Evolutionary conservation across 75 land plant species (phyloP), one percentile per base, ranked within the genome.

Genomic region (Azolla pinnata): DNA sequence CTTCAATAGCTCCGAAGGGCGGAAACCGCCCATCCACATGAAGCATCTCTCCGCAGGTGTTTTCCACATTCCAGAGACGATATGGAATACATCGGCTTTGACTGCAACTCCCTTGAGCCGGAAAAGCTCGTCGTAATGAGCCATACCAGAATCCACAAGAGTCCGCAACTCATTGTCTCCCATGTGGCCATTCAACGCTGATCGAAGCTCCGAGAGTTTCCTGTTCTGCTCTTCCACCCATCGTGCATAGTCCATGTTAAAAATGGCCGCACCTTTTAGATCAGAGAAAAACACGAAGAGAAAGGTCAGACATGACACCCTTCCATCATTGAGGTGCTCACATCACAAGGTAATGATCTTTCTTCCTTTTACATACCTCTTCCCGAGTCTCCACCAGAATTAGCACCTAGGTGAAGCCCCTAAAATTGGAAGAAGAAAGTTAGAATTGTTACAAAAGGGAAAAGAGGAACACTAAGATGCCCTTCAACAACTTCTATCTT

Each of bases 21-120:
- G 69, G 59, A 87, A 87, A 26, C 90, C 90, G 44, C 90, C 90
- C 67, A 87, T 65, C 90, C 90, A 87, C 82, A 87, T 71, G 62
- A 87, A 87, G 60, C 88, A 87, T 50, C 92, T 60, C 59, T 87
- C 92, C 1, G 85, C 89, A 60, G 92, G 92, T 18, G 89, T 84
- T 30, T 79, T 85, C 92, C 92, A 87, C 92, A 87, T 85, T 46
- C 92, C 92, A 3, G 90, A 84, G 33, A 87, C 72, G 31, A 87
- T 66, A 62, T 87, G 92, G 50, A 87, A 87, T 16, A 85, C 92
- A 72, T 87, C 92, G 17, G 85, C 67, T 51, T 85, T 87, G 9
- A 85, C 77, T 48, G 75, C 92, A 50, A 51, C 69, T 21, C 69
- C 59, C 62, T 87, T 87, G n/a, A 87, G 63, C 53, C 80, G 78